Evolutionary conservation across 106 monocot genomes (phyloP).

Genomic region (Allium fistulosum): DNA sequence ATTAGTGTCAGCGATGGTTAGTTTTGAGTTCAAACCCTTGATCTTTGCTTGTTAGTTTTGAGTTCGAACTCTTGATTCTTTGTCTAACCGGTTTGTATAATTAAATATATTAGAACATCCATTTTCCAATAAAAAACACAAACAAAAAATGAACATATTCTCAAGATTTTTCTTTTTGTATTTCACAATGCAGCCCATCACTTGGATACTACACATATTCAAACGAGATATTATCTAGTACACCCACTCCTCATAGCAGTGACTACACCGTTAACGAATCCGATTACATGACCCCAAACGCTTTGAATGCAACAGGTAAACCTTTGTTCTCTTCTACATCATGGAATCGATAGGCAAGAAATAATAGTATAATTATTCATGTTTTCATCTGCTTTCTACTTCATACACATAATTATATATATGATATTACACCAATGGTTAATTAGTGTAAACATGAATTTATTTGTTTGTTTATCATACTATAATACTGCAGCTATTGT

Average conservation of each 20-base stretch:
- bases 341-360: no score
- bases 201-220: conserved; percentile 24
- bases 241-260: conserved; percentile 33
- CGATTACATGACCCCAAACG: conserved; percentile 25
- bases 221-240: conserved; percentile 23
- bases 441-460: no score
- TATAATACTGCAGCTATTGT: no score
- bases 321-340: neutral
- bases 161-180: no score
- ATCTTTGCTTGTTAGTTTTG: neutral
- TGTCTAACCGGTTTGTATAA: neutral
- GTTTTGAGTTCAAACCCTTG: no score
- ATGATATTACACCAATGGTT: no score
- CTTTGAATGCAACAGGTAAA: neutral
- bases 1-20: no score
- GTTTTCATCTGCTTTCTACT: no score
- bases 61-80: neutral
- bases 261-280: conserved; percentile 35
- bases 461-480: no score
- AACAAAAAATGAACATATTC: neutral
- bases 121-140: neutral
- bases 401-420: no score
- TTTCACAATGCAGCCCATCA: conserved; percentile 9
- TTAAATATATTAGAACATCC: neutral
- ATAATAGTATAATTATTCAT: no score